These are phyloP conservation scores for Penicillium turbatum DNA, from an alignment of 495 filamentous ascomycete species.

Conservation along the genomic window DNA sequence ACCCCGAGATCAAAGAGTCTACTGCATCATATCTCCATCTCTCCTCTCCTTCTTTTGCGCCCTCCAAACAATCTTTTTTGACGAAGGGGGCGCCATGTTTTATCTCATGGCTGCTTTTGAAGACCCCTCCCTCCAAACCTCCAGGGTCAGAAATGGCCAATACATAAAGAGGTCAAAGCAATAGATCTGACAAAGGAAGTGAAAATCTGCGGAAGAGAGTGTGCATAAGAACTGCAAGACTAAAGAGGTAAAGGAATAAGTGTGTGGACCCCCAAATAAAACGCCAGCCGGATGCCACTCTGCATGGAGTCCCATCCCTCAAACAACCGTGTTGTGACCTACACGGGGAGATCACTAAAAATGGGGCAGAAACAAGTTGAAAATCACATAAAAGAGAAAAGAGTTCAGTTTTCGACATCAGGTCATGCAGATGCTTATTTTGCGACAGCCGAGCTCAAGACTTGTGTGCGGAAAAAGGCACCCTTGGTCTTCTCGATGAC, in stretches of 20 bases:
- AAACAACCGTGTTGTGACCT: slow-evolving; percentile 36
- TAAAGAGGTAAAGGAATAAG: slow-evolving; percentile 32
- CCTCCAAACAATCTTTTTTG: not conserved
- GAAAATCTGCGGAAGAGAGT: slow-evolving; percentile 23
- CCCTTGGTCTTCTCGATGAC: slow-evolving; percentile 96
- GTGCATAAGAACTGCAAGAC: slow-evolving; percentile 25
- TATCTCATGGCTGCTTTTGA: slow-evolving; percentile 13
- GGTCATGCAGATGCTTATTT: slow-evolving; percentile 38
- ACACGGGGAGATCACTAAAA: slow-evolving; percentile 38
- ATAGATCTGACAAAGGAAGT: slow-evolving; percentile 16
- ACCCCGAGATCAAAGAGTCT: slow-evolving; percentile 18
- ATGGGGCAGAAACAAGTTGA: slow-evolving; percentile 36
- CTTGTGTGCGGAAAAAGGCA: slow-evolving; percentile 84
- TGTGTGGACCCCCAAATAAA: slow-evolving; percentile 42
- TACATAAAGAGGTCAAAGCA: slow-evolving; percentile 8
- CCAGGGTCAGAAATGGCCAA: slow-evolving; percentile 15
- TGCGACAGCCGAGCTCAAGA: slow-evolving; percentile 55
- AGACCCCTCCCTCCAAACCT: slow-evolving; percentile 17
- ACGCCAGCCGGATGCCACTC: slow-evolving; percentile 51
- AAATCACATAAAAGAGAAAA: slow-evolving; percentile 37
- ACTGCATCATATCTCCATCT: slow-evolving; percentile 20
- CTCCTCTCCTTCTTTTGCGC: slow-evolving; percentile 16
- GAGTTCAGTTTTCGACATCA: slow-evolving; percentile 29
- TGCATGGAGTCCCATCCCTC: slow-evolving; percentile 39
- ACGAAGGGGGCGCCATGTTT: slow-evolving; percentile 7